Evolutionary conservation across 1,284 basidiomycete species (phyloP).

Genomic region (Ceratobasidium sp.): DNA sequence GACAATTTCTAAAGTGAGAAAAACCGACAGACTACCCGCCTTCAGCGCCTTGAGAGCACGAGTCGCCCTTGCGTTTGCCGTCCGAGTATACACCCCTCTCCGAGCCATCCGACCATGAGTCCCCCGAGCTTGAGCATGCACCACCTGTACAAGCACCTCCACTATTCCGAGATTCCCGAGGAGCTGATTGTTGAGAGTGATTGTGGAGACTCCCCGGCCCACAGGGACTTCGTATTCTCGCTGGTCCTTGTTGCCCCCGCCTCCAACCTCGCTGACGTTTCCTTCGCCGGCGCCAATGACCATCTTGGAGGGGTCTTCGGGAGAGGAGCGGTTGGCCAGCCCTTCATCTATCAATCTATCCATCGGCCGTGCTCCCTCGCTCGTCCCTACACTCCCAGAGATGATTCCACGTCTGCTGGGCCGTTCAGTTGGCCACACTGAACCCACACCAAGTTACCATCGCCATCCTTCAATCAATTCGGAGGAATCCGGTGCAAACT

Average conservation of each 20-base stretch:
- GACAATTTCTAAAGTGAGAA: too few relatives aligned
- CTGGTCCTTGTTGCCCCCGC: neutral
- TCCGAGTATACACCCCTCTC: too few relatives aligned
- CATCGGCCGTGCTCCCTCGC: conserved; percentile 8
- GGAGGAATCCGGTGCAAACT: too few relatives aligned
- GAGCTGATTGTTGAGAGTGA: too few relatives aligned
- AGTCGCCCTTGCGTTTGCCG: too few relatives aligned
- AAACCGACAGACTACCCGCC: too few relatives aligned
- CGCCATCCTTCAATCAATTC: conserved; percentile 23
- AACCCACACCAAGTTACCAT: neutral
- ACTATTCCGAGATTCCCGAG: conserved; percentile 7
- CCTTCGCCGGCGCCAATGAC: conserved; percentile 37
- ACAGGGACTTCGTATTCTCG: neutral
- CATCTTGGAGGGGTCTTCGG: conserved; percentile 4
- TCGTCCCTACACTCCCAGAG: conserved; percentile 19
- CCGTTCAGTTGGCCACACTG: neutral
- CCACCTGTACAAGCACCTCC: neutral
- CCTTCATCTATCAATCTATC: conserved; percentile 31
- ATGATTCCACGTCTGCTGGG: conserved; percentile 25
- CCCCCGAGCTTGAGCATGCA: too few relatives aligned
- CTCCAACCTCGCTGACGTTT: conserved; percentile 12
- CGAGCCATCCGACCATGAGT: too few relatives aligned
- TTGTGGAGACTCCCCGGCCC: neutral
- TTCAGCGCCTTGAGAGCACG: neutral
- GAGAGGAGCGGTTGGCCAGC: conserved; percentile 32